Evolutionary conservation across 768 basidiomycete species (phyloP).

Genomic region (Tulasnella sp.): DNA sequence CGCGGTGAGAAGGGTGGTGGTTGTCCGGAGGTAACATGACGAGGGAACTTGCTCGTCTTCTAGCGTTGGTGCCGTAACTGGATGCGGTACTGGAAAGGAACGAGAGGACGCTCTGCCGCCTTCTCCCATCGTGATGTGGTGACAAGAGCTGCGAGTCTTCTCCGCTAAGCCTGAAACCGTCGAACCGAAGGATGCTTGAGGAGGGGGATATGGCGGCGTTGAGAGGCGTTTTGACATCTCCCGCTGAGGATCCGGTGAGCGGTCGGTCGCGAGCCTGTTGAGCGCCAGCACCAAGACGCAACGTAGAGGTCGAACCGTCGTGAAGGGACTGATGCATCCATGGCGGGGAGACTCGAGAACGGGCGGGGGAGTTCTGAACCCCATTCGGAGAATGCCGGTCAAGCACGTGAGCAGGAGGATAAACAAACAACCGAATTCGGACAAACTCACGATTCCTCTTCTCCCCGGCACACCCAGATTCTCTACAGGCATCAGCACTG

Average conservation of each 20-base stretch:
- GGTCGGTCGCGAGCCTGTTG: neutral
- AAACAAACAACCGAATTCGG: slow-evolving; percentile 2
- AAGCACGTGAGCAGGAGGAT: neutral
- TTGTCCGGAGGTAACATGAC: neutral
- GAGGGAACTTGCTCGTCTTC: neutral
- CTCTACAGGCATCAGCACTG: slow-evolving; percentile 15
- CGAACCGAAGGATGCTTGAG: neutral
- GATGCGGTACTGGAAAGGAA: neutral
- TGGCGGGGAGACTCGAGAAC: slow-evolving; percentile 15
- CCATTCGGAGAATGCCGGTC: neutral
- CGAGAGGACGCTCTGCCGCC: neutral
- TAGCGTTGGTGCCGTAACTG: neutral
- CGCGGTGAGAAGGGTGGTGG: neutral
- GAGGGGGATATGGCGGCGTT: neutral
- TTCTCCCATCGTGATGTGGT: neutral
- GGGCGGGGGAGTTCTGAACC: slow-evolving; percentile 3
- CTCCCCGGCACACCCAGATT: neutral
- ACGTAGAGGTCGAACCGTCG: neutral
- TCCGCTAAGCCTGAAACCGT: neutral
- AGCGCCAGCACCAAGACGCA: neutral
- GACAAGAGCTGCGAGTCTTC: neutral
- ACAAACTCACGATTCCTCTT: neutral
- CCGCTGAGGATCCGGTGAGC: neutral
- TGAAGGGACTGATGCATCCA: slow-evolving; percentile 14
- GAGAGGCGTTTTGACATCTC: neutral